Evolutionary conservation across 805 yeast genomes (phyloP).

Genomic region (Starmerella bombi): DNA sequence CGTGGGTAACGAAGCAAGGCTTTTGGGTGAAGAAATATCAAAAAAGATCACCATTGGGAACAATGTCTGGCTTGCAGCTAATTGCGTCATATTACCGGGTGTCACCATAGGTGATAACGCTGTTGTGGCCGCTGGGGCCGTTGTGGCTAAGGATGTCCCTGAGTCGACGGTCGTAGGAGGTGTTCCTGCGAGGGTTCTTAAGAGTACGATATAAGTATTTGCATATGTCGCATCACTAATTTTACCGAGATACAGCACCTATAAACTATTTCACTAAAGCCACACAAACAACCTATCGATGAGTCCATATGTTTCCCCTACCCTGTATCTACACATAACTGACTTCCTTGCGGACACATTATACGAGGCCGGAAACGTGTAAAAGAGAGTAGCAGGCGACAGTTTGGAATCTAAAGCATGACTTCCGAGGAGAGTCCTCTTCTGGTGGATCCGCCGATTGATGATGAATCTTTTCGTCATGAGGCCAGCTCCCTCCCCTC

Average conservation of each 20-base stretch:
- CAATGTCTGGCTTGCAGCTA: constrained; percentile 56
- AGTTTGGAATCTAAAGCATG: not conserved
- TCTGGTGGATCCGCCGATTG: constrained; percentile 23
- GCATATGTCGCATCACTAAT: not conserved
- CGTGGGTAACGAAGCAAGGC: constrained; percentile 31
- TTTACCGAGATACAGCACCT: not conserved
- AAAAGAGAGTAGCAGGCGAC: not conserved
- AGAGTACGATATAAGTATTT: not conserved
- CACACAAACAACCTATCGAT: not conserved
- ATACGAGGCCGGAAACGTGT: not conserved
- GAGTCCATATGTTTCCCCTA: not conserved
- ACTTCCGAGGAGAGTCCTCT: constrained; percentile 17
- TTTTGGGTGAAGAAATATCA: constrained; percentile 43
- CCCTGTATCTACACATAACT: not conserved
- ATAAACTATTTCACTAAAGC: no score
- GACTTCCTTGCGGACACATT: not conserved
- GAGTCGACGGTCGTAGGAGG: constrained; percentile 48
- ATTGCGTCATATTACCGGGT: constrained; percentile 46
- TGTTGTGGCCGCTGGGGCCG: constrained; percentile 56
- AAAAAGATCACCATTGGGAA: constrained; percentile 46
- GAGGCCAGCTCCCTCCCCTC: constrained; percentile 22
- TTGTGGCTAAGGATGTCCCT: constrained; percentile 47
- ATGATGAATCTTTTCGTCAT: constrained; percentile 22
- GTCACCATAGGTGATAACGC: constrained; percentile 49
- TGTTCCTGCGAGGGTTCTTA: constrained; percentile 39